Evolutionary conservation across 345 rosid species (phyloP).

Genomic region (Cardamine resedifolia): DNA sequence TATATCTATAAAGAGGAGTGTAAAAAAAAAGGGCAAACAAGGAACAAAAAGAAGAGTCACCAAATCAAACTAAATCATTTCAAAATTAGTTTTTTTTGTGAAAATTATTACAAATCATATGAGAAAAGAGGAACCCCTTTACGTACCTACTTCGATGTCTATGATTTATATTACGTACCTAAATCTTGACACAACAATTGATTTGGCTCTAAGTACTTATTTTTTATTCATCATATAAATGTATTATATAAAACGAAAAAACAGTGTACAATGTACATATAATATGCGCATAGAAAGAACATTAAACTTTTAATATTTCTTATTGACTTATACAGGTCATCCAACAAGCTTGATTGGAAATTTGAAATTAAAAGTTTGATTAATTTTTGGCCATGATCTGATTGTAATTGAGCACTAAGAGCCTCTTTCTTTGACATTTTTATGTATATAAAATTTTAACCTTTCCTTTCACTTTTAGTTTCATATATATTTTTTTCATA

Average conservation of each 20-base stretch:
- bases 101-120: constrained; percentile 4
- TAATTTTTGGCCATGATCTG: constrained; percentile 22
- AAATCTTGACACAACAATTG: constrained; percentile 12
- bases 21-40: too few relatives aligned
- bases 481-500: background rate
- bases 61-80: constrained; percentile 12
- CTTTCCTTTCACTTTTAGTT: background rate
- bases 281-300: background rate
- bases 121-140: constrained; percentile 26
- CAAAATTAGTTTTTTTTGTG: background rate
- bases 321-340: constrained; percentile 28
- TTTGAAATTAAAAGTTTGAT: constrained; percentile 4
- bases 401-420: constrained; percentile 33
- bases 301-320: constrained; percentile 17
- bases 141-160: constrained; percentile 19
- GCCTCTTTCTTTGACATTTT: constrained; percentile 42
- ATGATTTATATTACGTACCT: background rate
- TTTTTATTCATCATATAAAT: background rate
- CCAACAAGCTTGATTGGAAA: constrained; percentile 29
- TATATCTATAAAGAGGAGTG: too few relatives aligned
- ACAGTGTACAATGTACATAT: background rate
- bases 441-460: constrained; percentile 15
- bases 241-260: background rate
- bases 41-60: constrained; percentile 13
- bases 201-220: constrained; percentile 12